Conservation (phyloP, 2,329 filamentous ascomycete genomes). For the Tolypocladium tundrense region DNA sequence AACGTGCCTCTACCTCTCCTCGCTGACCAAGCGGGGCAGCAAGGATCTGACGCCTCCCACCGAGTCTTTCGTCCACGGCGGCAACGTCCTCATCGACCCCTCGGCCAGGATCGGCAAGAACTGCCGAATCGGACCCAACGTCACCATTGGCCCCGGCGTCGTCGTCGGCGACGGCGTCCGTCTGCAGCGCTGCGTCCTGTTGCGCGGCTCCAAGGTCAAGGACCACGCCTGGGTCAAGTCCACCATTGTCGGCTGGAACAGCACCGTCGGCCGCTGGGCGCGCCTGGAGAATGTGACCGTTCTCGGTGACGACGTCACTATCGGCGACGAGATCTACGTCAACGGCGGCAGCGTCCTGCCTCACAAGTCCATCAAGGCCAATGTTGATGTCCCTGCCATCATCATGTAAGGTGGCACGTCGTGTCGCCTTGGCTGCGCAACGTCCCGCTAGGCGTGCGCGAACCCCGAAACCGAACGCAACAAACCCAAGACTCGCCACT, state of each 20-base stretch:
- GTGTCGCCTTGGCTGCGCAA: background rate
- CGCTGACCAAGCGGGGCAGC: slow-evolving; percentile 79
- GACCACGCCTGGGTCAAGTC: slow-evolving; percentile 99
- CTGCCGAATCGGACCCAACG: slow-evolving; percentile 95
- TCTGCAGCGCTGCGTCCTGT: slow-evolving; percentile 83
- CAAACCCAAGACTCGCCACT: background rate
- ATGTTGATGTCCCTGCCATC: slow-evolving; percentile 72
- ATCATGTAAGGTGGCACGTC: slow-evolving; percentile 45
- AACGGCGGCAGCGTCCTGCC: slow-evolving; percentile 92
- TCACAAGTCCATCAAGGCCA: slow-evolving; percentile 98
- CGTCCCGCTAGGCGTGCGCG: background rate
- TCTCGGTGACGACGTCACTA: slow-evolving; percentile 92
- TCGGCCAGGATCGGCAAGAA: slow-evolving; percentile 95
- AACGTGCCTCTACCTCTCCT: slow-evolving; percentile 92
- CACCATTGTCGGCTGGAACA: slow-evolving; percentile 98
- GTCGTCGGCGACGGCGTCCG: slow-evolving; percentile 89
- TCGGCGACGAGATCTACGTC: slow-evolving; percentile 97
- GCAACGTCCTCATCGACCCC: slow-evolving; percentile 92
- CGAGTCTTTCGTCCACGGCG: slow-evolving; percentile 77
- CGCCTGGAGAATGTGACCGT: slow-evolving; percentile 97
- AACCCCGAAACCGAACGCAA: background rate
- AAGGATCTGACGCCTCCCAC: slow-evolving; percentile 67
- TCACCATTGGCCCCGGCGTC: slow-evolving; percentile 88
- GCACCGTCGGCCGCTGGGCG: slow-evolving; percentile 88
- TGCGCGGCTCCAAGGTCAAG: slow-evolving; percentile 88